These are phyloP conservation scores for Rhodomyrtus psidioides DNA, from an alignment of 441 rosid genomes.

Conservation along the genomic window DNA sequence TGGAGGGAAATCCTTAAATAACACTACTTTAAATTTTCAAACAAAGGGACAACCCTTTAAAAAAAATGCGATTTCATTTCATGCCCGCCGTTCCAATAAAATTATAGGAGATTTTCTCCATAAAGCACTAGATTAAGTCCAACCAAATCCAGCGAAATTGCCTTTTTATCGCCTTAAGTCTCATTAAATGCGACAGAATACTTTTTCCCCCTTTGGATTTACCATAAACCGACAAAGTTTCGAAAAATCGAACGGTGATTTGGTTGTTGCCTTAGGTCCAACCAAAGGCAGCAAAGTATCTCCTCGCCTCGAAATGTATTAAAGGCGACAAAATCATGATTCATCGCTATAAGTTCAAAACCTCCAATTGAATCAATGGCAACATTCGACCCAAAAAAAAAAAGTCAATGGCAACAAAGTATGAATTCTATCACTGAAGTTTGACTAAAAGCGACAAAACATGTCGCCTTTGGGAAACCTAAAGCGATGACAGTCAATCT, in stretches of 20 bases:
- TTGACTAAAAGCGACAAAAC: not conserved
- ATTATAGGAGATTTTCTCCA: not conserved
- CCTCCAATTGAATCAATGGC: not conserved
- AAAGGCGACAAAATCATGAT: not conserved
- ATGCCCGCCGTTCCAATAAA: not conserved
- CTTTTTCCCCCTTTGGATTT: no score
- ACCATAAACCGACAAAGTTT: no score
- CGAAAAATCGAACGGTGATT: not conserved
- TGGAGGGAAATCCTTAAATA: no score
- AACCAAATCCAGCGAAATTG: rapidly evolving
- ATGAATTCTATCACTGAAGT: not conserved
- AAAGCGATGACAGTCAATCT: not conserved
- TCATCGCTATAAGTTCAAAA: not conserved
- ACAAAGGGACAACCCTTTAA: no score
- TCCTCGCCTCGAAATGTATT: not conserved
- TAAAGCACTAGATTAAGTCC: not conserved
- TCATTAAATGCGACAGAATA: not conserved
- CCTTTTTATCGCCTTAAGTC: not conserved
- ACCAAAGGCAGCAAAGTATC: not conserved
- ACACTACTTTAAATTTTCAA: no score
- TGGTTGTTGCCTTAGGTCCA: not conserved
- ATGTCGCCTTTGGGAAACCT: not conserved
- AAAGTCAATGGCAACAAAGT: not conserved
- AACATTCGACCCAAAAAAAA: no score
- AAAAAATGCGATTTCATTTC: no score